Evolutionary conservation across 2,329 filamentous ascomycete genomes (phyloP).

Genomic region (Nigrospora oryzae): DNA sequence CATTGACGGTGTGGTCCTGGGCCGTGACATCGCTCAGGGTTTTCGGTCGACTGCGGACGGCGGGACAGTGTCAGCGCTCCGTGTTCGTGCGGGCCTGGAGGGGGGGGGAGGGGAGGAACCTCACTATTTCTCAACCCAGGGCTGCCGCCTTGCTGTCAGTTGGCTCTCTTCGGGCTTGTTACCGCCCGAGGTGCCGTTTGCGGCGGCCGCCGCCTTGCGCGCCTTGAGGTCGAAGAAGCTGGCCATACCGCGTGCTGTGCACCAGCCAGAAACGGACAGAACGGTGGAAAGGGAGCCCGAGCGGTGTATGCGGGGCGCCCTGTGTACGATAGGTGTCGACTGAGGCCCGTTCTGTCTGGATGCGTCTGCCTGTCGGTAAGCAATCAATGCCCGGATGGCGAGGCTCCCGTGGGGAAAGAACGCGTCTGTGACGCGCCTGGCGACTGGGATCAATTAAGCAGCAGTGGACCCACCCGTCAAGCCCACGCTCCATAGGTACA

Average conservation of each 20-base stretch:
- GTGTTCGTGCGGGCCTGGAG: neutral
- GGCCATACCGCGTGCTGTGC: slow-evolving; percentile 47
- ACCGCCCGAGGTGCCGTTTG: slow-evolving; percentile 51
- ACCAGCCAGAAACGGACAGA: too few species aligned
- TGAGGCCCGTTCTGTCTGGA: too few species aligned
- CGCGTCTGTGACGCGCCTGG: too few species aligned
- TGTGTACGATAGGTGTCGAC: too few species aligned
- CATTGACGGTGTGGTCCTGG: slow-evolving; percentile 92
- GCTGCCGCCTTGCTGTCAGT: slow-evolving; percentile 62
- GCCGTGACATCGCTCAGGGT: slow-evolving; percentile 90
- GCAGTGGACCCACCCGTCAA: too few species aligned
- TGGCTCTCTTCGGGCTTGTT: slow-evolving; percentile 58
- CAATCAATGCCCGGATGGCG: too few species aligned
- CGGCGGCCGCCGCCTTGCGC: slow-evolving; percentile 67
- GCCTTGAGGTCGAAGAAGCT: slow-evolving; percentile 96
- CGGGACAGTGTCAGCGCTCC: slow-evolving; percentile 15
- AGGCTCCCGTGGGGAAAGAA: too few species aligned
- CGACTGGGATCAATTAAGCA: too few species aligned
- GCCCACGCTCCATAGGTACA: too few species aligned
- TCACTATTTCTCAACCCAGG: slow-evolving; percentile 99
- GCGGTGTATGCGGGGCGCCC: too few species aligned
- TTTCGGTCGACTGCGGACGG: slow-evolving; percentile 69
- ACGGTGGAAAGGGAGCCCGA: too few species aligned
- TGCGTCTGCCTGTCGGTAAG: too few species aligned
- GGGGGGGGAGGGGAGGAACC: slow-evolving; percentile 12